Conservation (phyloP, 1,284 basidiomycete genomes). For the Leccinum fallax region DNA sequence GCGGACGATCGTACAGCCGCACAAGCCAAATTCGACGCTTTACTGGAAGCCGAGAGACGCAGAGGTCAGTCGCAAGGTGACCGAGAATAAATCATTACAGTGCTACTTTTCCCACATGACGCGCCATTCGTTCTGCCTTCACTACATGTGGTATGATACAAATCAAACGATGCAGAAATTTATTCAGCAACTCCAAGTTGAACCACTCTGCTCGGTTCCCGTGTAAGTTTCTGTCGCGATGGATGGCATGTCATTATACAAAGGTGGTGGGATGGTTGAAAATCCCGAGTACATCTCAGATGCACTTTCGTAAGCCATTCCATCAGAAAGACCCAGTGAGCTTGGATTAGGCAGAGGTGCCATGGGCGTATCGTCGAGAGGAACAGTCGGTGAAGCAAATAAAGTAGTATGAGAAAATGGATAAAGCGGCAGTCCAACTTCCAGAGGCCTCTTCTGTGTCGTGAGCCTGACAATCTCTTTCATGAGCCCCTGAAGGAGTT, state of each 20-base stretch:
- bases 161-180: constrained; percentile 3
- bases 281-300: constrained; percentile 17
- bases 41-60: constrained; percentile 58
- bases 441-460: constrained; percentile 71
- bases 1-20: constrained; percentile 43
- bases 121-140: constrained; percentile 1
- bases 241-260: constrained; percentile 12
- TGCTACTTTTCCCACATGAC: not conserved
- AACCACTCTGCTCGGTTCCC: constrained; percentile 7
- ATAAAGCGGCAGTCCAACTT: constrained; percentile 76
- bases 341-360: constrained; percentile 43
- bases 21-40: constrained; percentile 59
- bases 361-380: constrained; percentile 26
- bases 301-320: constrained; percentile 4
- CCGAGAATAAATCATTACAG: constrained; percentile 5
- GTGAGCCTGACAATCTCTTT: constrained; percentile 81
- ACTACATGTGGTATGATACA: constrained; percentile 12
- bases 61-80: constrained; percentile 23
- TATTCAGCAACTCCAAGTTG: constrained; percentile 17
- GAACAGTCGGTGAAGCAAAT: constrained; percentile 47
- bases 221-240: constrained; percentile 9
- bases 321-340: constrained; percentile 14
- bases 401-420: constrained; percentile 72
- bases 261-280: constrained; percentile 6
- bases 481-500: constrained; percentile 80